These are phyloP conservation scores for Blastocystis sp. DNA, from an alignment of 352 stramenopile genomes.

Conservation along the genomic window DNA sequence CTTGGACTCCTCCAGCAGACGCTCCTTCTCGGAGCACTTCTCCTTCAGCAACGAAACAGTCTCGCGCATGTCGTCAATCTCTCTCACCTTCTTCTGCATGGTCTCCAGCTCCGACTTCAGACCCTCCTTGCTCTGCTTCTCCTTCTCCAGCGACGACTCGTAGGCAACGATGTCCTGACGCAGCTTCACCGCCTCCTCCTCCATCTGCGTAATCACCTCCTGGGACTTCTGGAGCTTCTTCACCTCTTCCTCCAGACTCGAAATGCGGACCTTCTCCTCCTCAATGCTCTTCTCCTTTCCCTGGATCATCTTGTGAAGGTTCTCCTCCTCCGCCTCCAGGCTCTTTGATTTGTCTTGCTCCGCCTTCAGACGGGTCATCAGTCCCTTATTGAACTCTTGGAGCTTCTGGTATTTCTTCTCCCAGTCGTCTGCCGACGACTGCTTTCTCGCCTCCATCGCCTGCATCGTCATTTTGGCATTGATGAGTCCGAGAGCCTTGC, in stretches of 20 bases:
- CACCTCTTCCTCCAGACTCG: constrained; percentile 63
- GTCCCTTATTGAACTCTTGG: constrained; percentile 37
- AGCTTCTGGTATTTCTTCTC: constrained; percentile 38
- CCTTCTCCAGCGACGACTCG: constrained; percentile 13
- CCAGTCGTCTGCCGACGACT: background rate
- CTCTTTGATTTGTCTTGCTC: constrained; percentile 1
- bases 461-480: background rate
- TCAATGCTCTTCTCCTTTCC: constrained; percentile 19
- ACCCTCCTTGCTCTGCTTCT: constrained; percentile 13
- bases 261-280: constrained; percentile 20
- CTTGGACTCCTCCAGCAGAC: constrained; percentile 65
- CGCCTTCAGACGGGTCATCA: constrained; percentile 9
- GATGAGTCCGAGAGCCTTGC: constrained; percentile 27
- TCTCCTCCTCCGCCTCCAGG: background rate
- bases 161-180: constrained; percentile 11
- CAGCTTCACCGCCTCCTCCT: constrained; percentile 1
- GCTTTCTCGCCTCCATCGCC: background rate
- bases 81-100: constrained; percentile 56
- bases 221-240: constrained; percentile 62
- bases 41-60: constrained; percentile 66
- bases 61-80: constrained; percentile 64
- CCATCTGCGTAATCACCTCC: background rate
- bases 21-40: constrained; percentile 71
- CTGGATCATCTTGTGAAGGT: constrained; percentile 6
- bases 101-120: constrained; percentile 4